Evolutionary conservation across 352 stramenopile genomes (phyloP), one percentile per base, ranked within the genome.

Genomic region (Globisporangium apiculatum): DNA sequence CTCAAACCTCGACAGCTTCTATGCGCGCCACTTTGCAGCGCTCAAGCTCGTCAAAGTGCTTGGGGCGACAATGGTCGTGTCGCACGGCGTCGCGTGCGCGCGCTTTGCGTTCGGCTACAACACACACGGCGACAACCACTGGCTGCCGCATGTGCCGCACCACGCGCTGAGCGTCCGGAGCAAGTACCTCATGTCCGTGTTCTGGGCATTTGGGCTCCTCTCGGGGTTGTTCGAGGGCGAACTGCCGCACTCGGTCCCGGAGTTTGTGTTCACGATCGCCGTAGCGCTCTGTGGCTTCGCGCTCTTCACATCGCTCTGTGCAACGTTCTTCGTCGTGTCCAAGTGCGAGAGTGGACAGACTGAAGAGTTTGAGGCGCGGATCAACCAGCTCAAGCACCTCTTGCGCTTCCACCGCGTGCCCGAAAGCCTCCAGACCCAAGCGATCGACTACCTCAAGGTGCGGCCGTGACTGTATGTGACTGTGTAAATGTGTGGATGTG

Each of bases 341-440:
- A 88, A 86, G 62, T 85, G 76, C 12, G 77, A 91, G 49, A 80
- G 71, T 38, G 73, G 72, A 37, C 64, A 76, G 9, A 59, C 71
- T 6, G 61, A 75, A 8, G 31, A 62, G 11, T 68, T 73, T 0
- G 73, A 87, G 18, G 76, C 81, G 0, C 72, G 76, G 4, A 76
- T 91, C 46, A 77, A 86, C 15, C 81, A 91, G 51, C 66, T 91
- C 5, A 76, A 74, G 46, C 80, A 91, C 41, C 37, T 89, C 1
- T 61, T 91, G 9, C 75, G 61, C 1, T 91, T 88, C 45, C 77
- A 89, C 54, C 76, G 67, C 12, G 77, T 87, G 0, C 81, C 79
- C 1, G 71, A 83, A 9, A 45, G 62, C 7, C 55, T 89, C 2
- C 76, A 87, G 49, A 48, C 61, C 0, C 64, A 83, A 36, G 81